Evolutionary conservation across 192 early-diverging fungal species (phyloP), one percentile per base, ranked within the genome.

Genomic region (Coemansia sp.): DNA sequence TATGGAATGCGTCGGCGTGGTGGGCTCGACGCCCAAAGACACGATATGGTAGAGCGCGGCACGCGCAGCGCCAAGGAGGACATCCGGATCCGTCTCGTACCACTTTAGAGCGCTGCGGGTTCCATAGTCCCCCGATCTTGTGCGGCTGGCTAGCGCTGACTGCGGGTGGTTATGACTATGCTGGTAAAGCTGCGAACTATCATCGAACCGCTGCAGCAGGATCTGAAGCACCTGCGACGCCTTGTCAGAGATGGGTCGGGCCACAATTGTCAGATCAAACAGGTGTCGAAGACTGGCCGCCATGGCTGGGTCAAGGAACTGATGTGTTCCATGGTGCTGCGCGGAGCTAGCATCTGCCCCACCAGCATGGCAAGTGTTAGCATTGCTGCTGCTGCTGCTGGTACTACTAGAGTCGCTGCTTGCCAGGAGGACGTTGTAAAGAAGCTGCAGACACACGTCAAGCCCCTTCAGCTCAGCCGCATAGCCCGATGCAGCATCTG

Each of bases 121-220:
- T 17, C 12, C 63, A 7, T 20, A 4, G 25, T 42, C 17, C 25
- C 42, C 61, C 61, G 39, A 14, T 19, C 10, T 42, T 42, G 39
- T 45, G 25, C 38, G 16, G 37, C 58, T 61, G 13, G 39, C 38
- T 12, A 40, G 6, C 39, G 45, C 17, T 37, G 61, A 42, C 44
- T 25, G 51, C 51, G 25, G 58, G 38, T 20, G 20, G 25, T 9
- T 25, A 19, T 7, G 62, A 38, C 7, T 7, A 20, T 5, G 67
- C 5, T 12, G 67, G 4, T 32, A 32, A 32, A 32, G 20, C 25
- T 19, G 22, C 0, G 55, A 22, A 22, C n/a, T 53, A 12, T 82
- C 79, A 51, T 74, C 75, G 53, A 74, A 77, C 22, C 79, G 61
- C 68, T 71, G 74, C 38, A 82, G 46, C 50, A 82, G 46, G 10